Conservation (phyloP, 163 green algal species). For the Chlorella variabilis region DNA sequence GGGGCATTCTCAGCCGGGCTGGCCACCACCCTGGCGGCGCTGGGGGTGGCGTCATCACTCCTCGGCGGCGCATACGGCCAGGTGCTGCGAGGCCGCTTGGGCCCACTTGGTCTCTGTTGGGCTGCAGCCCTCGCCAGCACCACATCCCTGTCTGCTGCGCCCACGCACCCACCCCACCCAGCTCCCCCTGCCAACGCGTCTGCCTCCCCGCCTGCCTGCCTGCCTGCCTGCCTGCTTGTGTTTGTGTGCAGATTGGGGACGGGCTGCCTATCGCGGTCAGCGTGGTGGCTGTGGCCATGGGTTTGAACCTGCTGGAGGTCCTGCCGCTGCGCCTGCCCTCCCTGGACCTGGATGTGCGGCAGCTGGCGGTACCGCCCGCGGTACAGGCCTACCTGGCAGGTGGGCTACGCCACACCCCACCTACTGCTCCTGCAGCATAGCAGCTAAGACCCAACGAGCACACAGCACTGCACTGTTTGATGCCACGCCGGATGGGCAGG, state of each 20-base stretch:
- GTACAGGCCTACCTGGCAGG: constrained; percentile 79
- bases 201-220: constrained; percentile 7
- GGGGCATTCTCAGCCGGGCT: constrained; percentile 83
- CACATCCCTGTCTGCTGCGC: too few species aligned
- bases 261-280: constrained; percentile 63
- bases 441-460: too few species aligned
- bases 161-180: too few species aligned
- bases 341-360: constrained; percentile 84
- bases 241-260: constrained; percentile 50
- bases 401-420: too few species aligned
- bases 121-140: too few species aligned
- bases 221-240: background rate
- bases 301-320: constrained; percentile 89
- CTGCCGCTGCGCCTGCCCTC: constrained; percentile 86
- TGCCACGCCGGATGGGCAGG: too few species aligned
- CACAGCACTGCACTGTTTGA: too few species aligned
- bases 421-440: too few species aligned
- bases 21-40: constrained; percentile 82
- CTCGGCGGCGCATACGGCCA: constrained; percentile 86
- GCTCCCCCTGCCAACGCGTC: too few species aligned
- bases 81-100: constrained; percentile 28
- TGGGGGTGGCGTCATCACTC: constrained; percentile 80
- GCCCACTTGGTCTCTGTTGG: background rate
- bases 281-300: constrained; percentile 86
- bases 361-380: constrained; percentile 54